phyloP scores from a whole-genome alignment of 164 flowering plant species.

The Sextonia rubra region DNA sequence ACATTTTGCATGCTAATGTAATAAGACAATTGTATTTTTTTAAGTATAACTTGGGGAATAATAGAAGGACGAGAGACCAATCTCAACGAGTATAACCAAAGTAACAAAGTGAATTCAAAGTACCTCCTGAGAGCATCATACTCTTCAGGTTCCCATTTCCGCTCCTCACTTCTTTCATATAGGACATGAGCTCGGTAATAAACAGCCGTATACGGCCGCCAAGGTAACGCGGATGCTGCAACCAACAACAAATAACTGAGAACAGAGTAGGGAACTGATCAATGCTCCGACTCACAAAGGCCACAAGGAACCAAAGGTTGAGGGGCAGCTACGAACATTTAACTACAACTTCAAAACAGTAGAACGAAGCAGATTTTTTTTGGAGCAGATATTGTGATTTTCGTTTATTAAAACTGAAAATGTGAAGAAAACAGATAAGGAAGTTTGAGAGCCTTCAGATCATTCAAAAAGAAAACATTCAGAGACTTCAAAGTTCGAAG shows the following conservation, averaged over 20 bases:
- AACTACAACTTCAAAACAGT: neutral
- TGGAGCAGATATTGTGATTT: neutral
- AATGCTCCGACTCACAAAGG: neutral
- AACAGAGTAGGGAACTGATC: neutral
- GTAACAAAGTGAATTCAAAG: neutral
- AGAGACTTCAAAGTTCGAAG: too few relatives aligned
- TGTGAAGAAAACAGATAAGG: neutral
- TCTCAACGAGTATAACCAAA: neutral
- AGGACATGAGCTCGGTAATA: constrained; percentile 49
- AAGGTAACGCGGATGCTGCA: constrained; percentile 35
- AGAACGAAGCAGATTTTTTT: neutral
- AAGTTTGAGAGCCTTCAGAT: too few relatives aligned
- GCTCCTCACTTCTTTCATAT: constrained; percentile 41
- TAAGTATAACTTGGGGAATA: neutral
- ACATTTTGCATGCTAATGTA: neutral
- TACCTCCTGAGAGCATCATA: constrained; percentile 28
- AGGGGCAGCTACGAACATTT: neutral
- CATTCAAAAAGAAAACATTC: too few relatives aligned
- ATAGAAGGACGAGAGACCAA: neutral
- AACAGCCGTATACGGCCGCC: constrained; percentile 37
- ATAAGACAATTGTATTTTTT: neutral
- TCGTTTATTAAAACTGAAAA: neutral
- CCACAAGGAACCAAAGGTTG: neutral
- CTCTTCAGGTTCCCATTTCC: constrained; percentile 52
- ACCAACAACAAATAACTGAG: neutral